These are phyloP conservation scores for Candida silvicultrix DNA, from an alignment of 805 yeast genomes.

Conservation along the genomic window DNA sequence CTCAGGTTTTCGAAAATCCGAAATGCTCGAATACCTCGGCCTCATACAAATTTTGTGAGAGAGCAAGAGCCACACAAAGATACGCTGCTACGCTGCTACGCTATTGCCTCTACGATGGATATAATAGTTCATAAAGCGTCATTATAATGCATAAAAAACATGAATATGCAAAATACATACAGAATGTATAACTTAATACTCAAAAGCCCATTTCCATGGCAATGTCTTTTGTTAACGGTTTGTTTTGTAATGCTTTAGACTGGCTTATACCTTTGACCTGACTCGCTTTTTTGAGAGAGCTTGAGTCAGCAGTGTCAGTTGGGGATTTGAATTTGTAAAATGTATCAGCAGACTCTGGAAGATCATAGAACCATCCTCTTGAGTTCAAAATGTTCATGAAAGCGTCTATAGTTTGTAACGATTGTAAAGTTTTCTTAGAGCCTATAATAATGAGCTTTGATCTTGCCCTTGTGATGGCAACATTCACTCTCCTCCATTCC, in stretches of 20 bases:
- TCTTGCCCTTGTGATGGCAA: constrained; percentile 87
- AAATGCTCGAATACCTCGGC: too few species aligned
- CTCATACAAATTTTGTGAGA: too few species aligned
- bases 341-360: constrained; percentile 33
- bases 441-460: constrained; percentile 82
- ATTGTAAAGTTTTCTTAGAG: constrained; percentile 54
- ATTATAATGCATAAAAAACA: background rate
- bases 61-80: too few species aligned
- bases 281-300: background rate
- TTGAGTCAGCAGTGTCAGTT: background rate
- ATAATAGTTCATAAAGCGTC: background rate
- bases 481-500: constrained; percentile 92
- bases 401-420: constrained; percentile 44
- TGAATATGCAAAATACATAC: background rate
- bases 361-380: constrained; percentile 57
- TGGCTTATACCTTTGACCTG: constrained; percentile 3
- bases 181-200: background rate
- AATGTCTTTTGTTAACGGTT: constrained; percentile 13
- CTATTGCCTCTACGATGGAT: background rate
- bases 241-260: constrained; percentile 11
- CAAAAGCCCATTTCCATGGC: constrained; percentile 13
- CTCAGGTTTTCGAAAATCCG: background rate
- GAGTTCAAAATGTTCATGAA: constrained; percentile 53
- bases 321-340: constrained; percentile 4
- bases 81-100: too few species aligned